Base-by-base conservation (phyloP, 306 rosid species). In the Rosa rugosa region DNA sequence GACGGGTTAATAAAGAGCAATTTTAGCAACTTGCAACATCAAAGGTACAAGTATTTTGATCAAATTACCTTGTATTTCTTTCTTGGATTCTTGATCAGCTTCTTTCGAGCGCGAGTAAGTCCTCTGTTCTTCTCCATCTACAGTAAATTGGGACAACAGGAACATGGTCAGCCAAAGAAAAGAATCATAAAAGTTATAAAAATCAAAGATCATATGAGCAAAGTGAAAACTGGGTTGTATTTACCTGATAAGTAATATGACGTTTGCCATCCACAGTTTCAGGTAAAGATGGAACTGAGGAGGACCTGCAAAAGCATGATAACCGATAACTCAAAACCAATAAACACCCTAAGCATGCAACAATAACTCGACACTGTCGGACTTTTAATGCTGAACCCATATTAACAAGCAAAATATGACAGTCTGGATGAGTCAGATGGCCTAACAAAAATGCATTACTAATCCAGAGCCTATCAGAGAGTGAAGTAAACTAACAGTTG, bases 61-160 rank as follows among this genome's bases (percentile, higher is more conserved):
- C 64, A 23, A 60, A 83, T 25, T 89, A 94, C 99, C 99, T 80
- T 94, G 92, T 94, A 88, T 60, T 94, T 92, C 92, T 89, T 94
- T 76, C 99, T 91, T 36, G 97, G 97, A 88, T 94, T 94, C 94
- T 94, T 94, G 7, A 49, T 87, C 3, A 36, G 67, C 91, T 92
- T 92, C 79, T 92, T 92, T 41, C 93, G 91, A 22, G 36, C 64
- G 11, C 95, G 85, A 69, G 99, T 94, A 64, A 94, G 85, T 18
- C 98, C 98, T 84, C 93, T 85, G 71, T 93, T 93, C 91, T 93
- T 93, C 79, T 84, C 84, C 80, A 93, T 93, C 98, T 91, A 49
- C 74, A 75, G 69, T 70, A 51, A 12, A 76, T 78, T 22, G 75
- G 69, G 50, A 60, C 70, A 65, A 81, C 20, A 69, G 31, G 11